Conservation (phyloP, 1,284 basidiomycete genomes). For the Boletus mariae region DNA sequence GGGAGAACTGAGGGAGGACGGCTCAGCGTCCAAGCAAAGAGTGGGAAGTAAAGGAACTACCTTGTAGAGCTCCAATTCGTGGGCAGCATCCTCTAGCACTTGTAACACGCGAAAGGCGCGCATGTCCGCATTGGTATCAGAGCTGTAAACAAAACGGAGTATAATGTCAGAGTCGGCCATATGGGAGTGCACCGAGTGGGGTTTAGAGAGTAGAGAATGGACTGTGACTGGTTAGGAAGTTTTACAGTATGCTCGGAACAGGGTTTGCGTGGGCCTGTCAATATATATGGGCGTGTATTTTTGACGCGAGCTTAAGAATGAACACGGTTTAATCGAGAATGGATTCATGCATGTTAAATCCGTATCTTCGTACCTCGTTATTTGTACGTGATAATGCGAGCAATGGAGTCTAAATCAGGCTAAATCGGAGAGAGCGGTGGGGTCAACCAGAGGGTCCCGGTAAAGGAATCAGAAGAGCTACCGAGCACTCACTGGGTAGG, state of each 20-base stretch:
- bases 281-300: constrained; percentile 20
- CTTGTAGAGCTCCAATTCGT: constrained; percentile 47
- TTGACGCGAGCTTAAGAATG: constrained; percentile 26
- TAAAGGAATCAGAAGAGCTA: neutral
- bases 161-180: constrained; percentile 35
- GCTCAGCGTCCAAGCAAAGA: neutral
- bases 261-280: neutral
- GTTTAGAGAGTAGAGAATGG: neutral
- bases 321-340: constrained; percentile 16
- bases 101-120: constrained; percentile 45
- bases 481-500: neutral
- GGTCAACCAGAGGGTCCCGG: constrained; percentile 12
- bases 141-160: constrained; percentile 42
- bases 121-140: constrained; percentile 37
- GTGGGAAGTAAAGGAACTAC: constrained; percentile 23
- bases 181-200: neutral
- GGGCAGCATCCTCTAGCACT: constrained; percentile 29
- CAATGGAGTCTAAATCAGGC: constrained; percentile 4
- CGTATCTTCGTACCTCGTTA: constrained; percentile 5
- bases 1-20: constrained; percentile 41
- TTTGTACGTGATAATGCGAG: constrained; percentile 28
- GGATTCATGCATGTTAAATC: constrained; percentile 13
- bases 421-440: constrained; percentile 20
- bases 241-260: neutral
- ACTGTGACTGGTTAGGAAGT: neutral